phyloP scores from a whole-genome alignment of 345 rosid genomes.

The Laguncularia racemosa region DNA sequence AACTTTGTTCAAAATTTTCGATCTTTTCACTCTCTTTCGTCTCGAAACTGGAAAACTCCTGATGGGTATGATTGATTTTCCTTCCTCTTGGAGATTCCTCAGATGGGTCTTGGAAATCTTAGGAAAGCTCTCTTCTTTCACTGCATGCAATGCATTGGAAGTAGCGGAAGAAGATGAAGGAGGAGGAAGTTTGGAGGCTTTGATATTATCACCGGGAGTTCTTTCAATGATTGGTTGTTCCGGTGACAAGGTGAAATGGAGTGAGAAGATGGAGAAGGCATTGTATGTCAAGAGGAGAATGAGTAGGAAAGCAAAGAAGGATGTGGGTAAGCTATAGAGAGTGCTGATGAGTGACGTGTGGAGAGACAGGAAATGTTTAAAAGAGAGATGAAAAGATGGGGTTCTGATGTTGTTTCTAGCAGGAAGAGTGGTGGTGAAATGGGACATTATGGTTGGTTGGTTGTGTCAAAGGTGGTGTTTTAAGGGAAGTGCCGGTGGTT shows the following conservation, averaged over 20 bases:
- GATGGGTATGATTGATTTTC: constrained; percentile 15
- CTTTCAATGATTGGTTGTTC: constrained; percentile 14
- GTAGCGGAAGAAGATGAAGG: constrained; percentile 13
- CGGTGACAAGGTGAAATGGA: constrained; percentile 42
- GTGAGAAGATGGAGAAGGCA: constrained; percentile 60
- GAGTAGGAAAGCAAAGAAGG: constrained; percentile 56
- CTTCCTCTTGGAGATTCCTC: constrained; percentile 18
- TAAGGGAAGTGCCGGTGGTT: too few relatives aligned
- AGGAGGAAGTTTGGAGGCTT: constrained; percentile 9
- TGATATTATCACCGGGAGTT: constrained; percentile 19
- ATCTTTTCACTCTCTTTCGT: constrained; percentile 12
- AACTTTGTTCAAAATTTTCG: constrained; percentile 6
- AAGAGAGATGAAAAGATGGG: not conserved
- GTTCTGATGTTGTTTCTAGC: too few relatives aligned
- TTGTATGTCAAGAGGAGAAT: constrained; percentile 56
- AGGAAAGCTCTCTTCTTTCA: constrained; percentile 40
- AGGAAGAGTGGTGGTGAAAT: too few relatives aligned
- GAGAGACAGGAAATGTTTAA: constrained; percentile 3
- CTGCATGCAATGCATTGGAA: constrained; percentile 35
- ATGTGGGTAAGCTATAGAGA: constrained; percentile 44
- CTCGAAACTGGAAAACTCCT: constrained; percentile 4
- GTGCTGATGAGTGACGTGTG: constrained; percentile 17
- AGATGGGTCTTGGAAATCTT: constrained; percentile 25
- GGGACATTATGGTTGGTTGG: too few relatives aligned
- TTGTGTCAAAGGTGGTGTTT: too few relatives aligned